Evolutionary conservation across 768 basidiomycete genomes (phyloP), one percentile per base, ranked within the genome.

Genomic region (Lactarius psammicola): DNA sequence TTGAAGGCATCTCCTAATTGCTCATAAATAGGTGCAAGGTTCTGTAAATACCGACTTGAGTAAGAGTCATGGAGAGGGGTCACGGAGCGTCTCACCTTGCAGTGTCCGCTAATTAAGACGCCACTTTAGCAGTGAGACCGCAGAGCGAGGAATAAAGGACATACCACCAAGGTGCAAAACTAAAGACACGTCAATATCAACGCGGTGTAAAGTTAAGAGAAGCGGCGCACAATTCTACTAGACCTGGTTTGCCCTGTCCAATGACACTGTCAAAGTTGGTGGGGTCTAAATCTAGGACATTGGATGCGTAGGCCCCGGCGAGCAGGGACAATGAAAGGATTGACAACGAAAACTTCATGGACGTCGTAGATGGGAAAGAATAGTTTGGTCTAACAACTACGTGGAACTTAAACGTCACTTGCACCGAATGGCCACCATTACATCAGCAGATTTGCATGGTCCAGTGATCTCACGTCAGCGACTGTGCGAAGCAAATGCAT

Each of bases 131-230:
- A 18, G 13, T 20, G 3, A 15, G 4, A 8, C 5, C 10, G 9
- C 9, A 4, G 17, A 28, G n/a, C 9, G 4, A 59, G 46, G 33
- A 13, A 9, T 4, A 13, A 49, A n/a, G 28, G 55, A 76, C 85
- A 68, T 80, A 90, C 89, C 92, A 94, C 92, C 92, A 94, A 10
- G 92, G 89, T 20, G 92, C 92, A 70, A 88, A 94, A 76, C 92
- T 94, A 62, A 3, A 17, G 31, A 65, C 30, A 44, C 18, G 56
- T 69, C 49, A 46, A 54, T 26, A 18, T 15, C 26, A 34, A 26
- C 23, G 15, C n/a, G 13, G 11, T n/a, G 46, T 4, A 6, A 31
- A 49, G 8, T 36, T 26, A 34, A 4, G 46, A n/a, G 10, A 54
- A 70, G 28, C 62, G 30, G 83, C 94, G 76, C 72, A 95, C 93